A percentile compares a stretch with the other conserved stretches of the same genome.
Evolutionary conservation across 805 yeast species (phyloP).

Genomic region (Debaryomyces castellii): DNA sequence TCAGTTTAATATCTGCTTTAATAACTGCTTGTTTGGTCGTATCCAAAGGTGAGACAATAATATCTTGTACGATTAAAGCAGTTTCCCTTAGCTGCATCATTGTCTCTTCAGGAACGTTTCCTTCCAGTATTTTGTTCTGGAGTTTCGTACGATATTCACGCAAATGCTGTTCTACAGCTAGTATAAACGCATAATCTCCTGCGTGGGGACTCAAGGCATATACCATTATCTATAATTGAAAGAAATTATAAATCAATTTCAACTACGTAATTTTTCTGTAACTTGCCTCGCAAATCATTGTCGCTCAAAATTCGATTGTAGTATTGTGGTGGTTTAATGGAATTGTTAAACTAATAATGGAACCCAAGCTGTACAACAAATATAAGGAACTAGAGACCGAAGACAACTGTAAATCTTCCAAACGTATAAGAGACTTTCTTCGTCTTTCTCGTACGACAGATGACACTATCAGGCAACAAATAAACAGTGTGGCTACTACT

Average conservation of each 20-base stretch:
- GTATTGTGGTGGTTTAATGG: neutral
- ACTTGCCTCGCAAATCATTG: neutral
- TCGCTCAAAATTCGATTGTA: neutral
- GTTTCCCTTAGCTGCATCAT: slow-evolving; percentile 18
- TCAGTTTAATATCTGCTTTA: slow-evolving; percentile 10
- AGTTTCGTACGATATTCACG: slow-evolving; percentile 11
- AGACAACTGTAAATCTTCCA: slow-evolving; percentile 33
- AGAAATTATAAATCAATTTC: neutral
- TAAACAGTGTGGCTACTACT: slow-evolving; percentile 25
- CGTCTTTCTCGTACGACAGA: slow-evolving; percentile 42
- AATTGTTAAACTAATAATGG: neutral
- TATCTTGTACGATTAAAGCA: slow-evolving; percentile 16
- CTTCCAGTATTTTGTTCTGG: slow-evolving; percentile 2
- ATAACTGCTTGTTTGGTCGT: slow-evolving; percentile 15
- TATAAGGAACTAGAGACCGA: slow-evolving; percentile 17
- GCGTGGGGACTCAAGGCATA: slow-evolving; percentile 10
- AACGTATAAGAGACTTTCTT: slow-evolving; percentile 37
- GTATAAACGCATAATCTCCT: slow-evolving; percentile 22
- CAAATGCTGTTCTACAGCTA: slow-evolving; percentile 24
- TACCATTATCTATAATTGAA: neutral
- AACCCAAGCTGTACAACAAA: neutral
- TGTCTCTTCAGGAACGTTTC: slow-evolving; percentile 16
- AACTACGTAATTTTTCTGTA: neutral
- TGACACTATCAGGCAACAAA: slow-evolving; percentile 37
- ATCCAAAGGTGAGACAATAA: slow-evolving; percentile 12